These are phyloP conservation scores for Tetrastigma voinierianum DNA, from an alignment of 164 flowering plant species.

Conservation along the genomic window DNA sequence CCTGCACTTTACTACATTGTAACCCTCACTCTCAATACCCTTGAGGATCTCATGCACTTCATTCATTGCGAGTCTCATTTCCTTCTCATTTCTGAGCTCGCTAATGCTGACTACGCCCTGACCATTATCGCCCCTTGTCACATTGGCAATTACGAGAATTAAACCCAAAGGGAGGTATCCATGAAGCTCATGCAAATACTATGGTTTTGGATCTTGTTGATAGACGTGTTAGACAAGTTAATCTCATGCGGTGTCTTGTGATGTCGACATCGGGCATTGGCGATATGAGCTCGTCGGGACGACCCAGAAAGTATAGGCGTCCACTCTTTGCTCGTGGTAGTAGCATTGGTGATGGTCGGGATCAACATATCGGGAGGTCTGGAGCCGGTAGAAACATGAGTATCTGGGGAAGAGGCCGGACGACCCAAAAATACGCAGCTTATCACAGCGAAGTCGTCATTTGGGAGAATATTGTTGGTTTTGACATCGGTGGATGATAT, in stretches of 20 bases:
- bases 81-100: slow-evolving; percentile 41
- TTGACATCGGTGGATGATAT: slow-evolving; percentile 78
- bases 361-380: slow-evolving; percentile 75
- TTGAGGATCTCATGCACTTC: slow-evolving; percentile 44
- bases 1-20: slow-evolving; percentile 20
- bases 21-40: slow-evolving; percentile 17
- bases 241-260: slow-evolving; percentile 59
- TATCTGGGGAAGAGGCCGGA: slow-evolving; percentile 64
- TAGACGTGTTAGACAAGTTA: slow-evolving; percentile 60
- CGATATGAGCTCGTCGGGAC: slow-evolving; percentile 70
- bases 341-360: slow-evolving; percentile 76
- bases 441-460: slow-evolving; percentile 52
- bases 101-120: slow-evolving; percentile 81
- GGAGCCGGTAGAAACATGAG: slow-evolving; percentile 82
- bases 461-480: slow-evolving; percentile 73
- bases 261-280: slow-evolving; percentile 73
- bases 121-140: slow-evolving; percentile 42
- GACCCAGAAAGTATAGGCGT: slow-evolving; percentile 76
- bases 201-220: too few relatives aligned
- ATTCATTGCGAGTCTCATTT: slow-evolving; percentile 61
- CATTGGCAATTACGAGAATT: slow-evolving; percentile 24
- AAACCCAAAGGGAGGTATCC: slow-evolving; percentile 53
- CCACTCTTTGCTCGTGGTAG: slow-evolving; percentile 66
- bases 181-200: slow-evolving; percentile 61
- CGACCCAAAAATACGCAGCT: slow-evolving; percentile 79